Percentiles rank a stretch among this genome's conserved stretches.
Evolutionary conservation across 1,284 basidiomycete genomes (phyloP).

Genomic region (Leccinum angustisporum): DNA sequence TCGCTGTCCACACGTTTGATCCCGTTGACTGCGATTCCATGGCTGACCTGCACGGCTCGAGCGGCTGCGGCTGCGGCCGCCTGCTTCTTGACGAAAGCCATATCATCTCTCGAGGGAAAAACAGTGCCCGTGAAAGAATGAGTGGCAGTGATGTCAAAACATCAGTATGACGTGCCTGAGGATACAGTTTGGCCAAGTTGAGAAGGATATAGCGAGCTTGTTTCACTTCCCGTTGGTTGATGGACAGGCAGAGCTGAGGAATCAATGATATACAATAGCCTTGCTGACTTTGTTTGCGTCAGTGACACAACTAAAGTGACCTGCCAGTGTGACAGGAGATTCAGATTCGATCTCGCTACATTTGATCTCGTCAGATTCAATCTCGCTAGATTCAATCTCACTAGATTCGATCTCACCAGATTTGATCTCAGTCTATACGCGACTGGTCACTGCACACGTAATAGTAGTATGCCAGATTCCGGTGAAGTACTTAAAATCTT

Average conservation of each 20-base stretch:
- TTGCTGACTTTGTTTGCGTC: too few relatives aligned
- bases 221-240: conserved; percentile 90
- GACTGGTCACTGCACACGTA: too few relatives aligned
- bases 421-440: too few relatives aligned
- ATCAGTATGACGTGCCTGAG: conserved; percentile 67
- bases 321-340: too few relatives aligned
- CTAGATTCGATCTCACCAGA: too few relatives aligned
- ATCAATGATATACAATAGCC: conserved; percentile 96
- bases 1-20: conserved; percentile 33
- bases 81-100: conserved; percentile 55
- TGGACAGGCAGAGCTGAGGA: conserved; percentile 90
- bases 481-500: too few relatives aligned
- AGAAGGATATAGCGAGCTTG: conserved; percentile 90
- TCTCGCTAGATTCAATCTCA: too few relatives aligned
- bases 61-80: conserved; percentile 39
- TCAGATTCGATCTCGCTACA: too few relatives aligned
- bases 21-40: conserved; percentile 25
- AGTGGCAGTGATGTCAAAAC: conserved; percentile 7
- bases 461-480: too few relatives aligned
- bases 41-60: conserved; percentile 31
- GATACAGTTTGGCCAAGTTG: conserved; percentile 90
- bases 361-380: too few relatives aligned
- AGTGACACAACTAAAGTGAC: too few relatives aligned
- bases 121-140: conserved; percentile 69
- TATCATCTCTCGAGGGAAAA: conserved; percentile 94